Evolutionary conservation across 371 early-diverging fungal genomes (phyloP), one percentile per base, ranked within the genome.

Genomic region (Lichtheimia corymbifera): DNA sequence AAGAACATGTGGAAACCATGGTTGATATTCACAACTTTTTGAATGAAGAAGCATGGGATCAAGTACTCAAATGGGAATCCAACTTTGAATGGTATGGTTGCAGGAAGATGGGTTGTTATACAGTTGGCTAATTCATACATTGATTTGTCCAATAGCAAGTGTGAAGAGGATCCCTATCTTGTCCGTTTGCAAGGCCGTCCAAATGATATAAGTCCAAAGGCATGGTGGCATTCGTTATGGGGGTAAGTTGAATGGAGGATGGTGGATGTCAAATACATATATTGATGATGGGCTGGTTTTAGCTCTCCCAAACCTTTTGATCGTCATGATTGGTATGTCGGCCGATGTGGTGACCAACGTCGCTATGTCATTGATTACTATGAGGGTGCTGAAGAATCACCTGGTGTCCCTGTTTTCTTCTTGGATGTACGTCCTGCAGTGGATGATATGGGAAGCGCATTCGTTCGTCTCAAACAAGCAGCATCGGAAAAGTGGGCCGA

Each of bases 21-120:
- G 97, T 97, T 1, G 89, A 93, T 66, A 97, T 98, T 65, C 99
- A 98, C 76, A 98, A 98, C 73, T 92, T 93, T 63, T 82, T 98
- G 68, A 98, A 98, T 66, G 98, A 98, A 70, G 92, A 88, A 50
- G 92, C 92, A 41, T 98, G 99, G 99, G 70, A 82, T 17, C 90
- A 97, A 66, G 94, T 98, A 24, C 68, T 94, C 55, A 90, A 92
- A 67, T 97, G 97, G 97, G 99, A 98, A 70, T 62, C 73, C 6
- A 83, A 88, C 69, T 85, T 86, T 61, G 72, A 87, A 55, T 86
- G 85, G 91, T 91, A 83, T 60, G 79, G 2, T 9, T 35, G 9
- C 7, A 30, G 7, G 3, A 4, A 30, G 7, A 30, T 27, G 27
- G 27, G n/a, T 22, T 22, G 22, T 22, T 22, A 22, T 20, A 44